Conservation (phyloP, 371 early-diverging fungal species). For the Mortierella sp. region DNA sequence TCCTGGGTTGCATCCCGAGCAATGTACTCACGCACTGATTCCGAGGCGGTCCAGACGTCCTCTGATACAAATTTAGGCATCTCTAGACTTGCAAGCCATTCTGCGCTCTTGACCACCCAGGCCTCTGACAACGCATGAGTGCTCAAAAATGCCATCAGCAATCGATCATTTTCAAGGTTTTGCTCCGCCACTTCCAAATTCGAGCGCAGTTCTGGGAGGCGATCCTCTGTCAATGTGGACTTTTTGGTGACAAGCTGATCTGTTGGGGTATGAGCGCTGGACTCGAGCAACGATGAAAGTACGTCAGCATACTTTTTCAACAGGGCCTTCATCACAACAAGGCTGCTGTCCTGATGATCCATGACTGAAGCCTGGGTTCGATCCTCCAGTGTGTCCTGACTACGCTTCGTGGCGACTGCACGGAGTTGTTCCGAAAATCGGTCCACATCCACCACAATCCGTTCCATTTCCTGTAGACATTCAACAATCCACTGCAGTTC, state of each 20-base stretch:
- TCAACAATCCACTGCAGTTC: conserved; percentile 46
- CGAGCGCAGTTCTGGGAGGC: conserved; percentile 22
- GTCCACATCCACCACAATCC: conserved; percentile 33
- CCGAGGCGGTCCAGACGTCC: conserved; percentile 33
- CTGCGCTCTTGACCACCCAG: conserved; percentile 30
- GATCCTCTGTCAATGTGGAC: conserved; percentile 9
- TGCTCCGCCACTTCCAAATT: conserved; percentile 20
- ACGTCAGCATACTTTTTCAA: conserved; percentile 28
- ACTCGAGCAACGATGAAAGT: conserved; percentile 26
- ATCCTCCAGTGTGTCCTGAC: conserved; percentile 31
- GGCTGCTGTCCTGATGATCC: conserved; percentile 42
- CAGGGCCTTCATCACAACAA: conserved; percentile 26
- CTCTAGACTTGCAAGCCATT: conserved; percentile 31
- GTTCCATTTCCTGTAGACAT: conserved; percentile 44
- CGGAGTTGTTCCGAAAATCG: conserved; percentile 39
- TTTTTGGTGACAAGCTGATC: conserved; percentile 29
- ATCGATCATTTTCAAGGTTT: conserved; percentile 38
- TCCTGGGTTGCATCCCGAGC: conserved; percentile 29
- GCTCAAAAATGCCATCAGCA: conserved; percentile 22
- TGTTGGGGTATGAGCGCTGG: conserved; percentile 25
- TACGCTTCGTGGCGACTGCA: conserved; percentile 32
- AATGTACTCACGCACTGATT: conserved; percentile 23
- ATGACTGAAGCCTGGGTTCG: conserved; percentile 32
- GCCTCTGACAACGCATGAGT: conserved; percentile 19
- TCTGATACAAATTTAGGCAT: conserved; percentile 33